phyloP scores from a whole-genome alignment of 805 yeast genomes.

The Cyberlindnera maritima region DNA sequence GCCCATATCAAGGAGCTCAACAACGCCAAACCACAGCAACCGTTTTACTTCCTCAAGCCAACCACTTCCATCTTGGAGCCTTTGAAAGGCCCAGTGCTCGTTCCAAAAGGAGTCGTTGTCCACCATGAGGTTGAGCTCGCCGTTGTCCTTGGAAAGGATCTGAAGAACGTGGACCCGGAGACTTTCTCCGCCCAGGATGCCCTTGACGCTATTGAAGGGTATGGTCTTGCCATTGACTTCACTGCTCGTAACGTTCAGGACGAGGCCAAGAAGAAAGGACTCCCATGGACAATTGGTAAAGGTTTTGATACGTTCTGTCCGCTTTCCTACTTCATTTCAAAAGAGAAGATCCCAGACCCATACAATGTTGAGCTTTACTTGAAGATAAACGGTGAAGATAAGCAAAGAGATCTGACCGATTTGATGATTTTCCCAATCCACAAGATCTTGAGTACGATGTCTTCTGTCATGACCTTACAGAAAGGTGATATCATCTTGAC shows the following conservation, averaged over 20 bases:
- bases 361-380: slow-evolving; percentile 63
- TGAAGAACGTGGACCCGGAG: slow-evolving; percentile 58
- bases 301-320: slow-evolving; percentile 98
- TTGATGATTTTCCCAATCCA: slow-evolving; percentile 90
- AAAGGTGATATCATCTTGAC: slow-evolving; percentile 90
- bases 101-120: slow-evolving; percentile 76
- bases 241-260: slow-evolving; percentile 96
- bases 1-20: slow-evolving; percentile 91
- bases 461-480: slow-evolving; percentile 85
- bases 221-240: slow-evolving; percentile 86
- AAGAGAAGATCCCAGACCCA: slow-evolving; percentile 65
- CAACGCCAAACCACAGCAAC: slow-evolving; percentile 77
- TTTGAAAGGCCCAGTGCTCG: slow-evolving; percentile 68
- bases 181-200: slow-evolving; percentile 65
- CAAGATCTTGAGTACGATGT: slow-evolving; percentile 73
- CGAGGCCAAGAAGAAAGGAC: slow-evolving; percentile 88
- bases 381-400: slow-evolving; percentile 64
- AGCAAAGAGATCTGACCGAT: slow-evolving; percentile 72
- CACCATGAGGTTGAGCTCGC: slow-evolving; percentile 97
- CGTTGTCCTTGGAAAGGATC: slow-evolving; percentile 59
- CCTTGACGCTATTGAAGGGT: slow-evolving; percentile 76
- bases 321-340: slow-evolving; percentile 69
- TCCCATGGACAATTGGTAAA: slow-evolving; percentile 96
- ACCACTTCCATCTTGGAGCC: slow-evolving; percentile 70
- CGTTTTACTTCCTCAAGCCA: slow-evolving; percentile 93